These are phyloP conservation scores for Boletus subparvulus DNA, from an alignment of 768 basidiomycete species.

Conservation along the genomic window DNA sequence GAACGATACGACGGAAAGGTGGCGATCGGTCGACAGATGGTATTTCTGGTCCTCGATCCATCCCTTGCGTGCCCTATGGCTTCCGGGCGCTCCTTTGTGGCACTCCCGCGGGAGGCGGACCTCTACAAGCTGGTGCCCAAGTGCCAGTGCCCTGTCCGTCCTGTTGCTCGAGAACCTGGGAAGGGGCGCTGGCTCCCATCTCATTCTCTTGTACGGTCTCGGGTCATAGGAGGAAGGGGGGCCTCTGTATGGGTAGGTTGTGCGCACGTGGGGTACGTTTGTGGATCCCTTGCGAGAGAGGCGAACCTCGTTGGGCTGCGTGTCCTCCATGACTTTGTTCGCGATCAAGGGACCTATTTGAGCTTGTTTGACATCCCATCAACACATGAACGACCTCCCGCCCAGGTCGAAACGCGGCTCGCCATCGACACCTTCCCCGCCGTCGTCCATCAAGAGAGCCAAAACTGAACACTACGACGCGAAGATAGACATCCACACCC, in stretches of 20 bases:
- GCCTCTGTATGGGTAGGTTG: neutral
- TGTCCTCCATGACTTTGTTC: slow-evolving; percentile 33
- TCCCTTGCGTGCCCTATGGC: slow-evolving; percentile 3
- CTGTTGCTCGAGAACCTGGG: neutral
- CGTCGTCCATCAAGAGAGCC: slow-evolving; percentile 16
- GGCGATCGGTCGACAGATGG: slow-evolving; percentile 3
- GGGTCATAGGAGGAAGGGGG: neutral
- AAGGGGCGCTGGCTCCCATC: neutral
- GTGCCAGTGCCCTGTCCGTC: neutral
- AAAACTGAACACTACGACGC: slow-evolving; percentile 18
- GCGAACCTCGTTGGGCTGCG: slow-evolving; percentile 41
- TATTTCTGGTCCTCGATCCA: slow-evolving; percentile 17
- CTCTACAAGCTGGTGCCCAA: neutral
- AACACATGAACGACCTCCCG: slow-evolving; percentile 15
- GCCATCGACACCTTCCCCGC: slow-evolving; percentile 2
- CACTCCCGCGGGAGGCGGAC: slow-evolving; percentile 14
- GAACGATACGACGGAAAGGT: slow-evolving; percentile 11
- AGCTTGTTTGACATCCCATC: slow-evolving; percentile 22
- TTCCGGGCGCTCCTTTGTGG: slow-evolving; percentile 7
- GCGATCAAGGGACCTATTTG: slow-evolving; percentile 11
- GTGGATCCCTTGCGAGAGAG: slow-evolving; percentile 34
- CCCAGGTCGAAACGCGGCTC: slow-evolving; percentile 13
- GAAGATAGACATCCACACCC: neutral
- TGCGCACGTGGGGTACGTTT: slow-evolving; percentile 29
- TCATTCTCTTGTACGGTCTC: slow-evolving; percentile 5